Evolutionary conservation across 73 alveolate genomes (phyloP), one percentile per base, ranked within the genome.

Genomic region (Diophrys sp.): DNA sequence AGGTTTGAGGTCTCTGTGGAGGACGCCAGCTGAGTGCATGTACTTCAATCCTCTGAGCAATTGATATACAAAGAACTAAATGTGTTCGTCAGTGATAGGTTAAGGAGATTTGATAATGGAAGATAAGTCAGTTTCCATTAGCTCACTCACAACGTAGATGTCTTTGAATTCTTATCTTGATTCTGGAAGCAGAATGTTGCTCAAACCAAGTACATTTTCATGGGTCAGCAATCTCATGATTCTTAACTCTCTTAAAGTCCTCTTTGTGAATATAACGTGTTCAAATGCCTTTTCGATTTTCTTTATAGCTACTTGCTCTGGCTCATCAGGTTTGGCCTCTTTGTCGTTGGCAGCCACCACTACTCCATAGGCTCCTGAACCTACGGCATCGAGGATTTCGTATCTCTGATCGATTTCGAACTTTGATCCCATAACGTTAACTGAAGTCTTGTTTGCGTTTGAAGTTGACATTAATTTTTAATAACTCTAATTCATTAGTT

Each of bases 91-190:
- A 11, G 97, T 84, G 33, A 97, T 92, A 77, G 91, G 93, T 85
- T 97, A 94, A 33, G 91, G 90, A 27, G 99, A 94, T 84, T 96
- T 95, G 31, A 97, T 85, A 67, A 97, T 96, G 33, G 92, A 73
- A 0, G 96, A 95, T 56, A 97, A 80, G 83, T 97, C 99, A 18
- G 99, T 96, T 78, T 97, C 99, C 99, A 96, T 96, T 71, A 97
- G 85, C 85, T 97, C 99, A 66, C 92, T 78, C 24, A 96, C 96
- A 28, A 93, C 78, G 31, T 90, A 87, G 79, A 94, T 96, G 82
- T 96, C 98, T 56, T 91, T 86, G 67, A 80, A 74, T 11, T 82
- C 90, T 70, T 90, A 87, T 54, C 93, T 67, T 23, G 91, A 74
- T 67, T 72, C 57, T 23, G 98, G 96, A 66, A 82, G 74, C 44